phyloP scores from a whole-genome alignment of 768 basidiomycete genomes.

The Megacollybia marginata region DNA sequence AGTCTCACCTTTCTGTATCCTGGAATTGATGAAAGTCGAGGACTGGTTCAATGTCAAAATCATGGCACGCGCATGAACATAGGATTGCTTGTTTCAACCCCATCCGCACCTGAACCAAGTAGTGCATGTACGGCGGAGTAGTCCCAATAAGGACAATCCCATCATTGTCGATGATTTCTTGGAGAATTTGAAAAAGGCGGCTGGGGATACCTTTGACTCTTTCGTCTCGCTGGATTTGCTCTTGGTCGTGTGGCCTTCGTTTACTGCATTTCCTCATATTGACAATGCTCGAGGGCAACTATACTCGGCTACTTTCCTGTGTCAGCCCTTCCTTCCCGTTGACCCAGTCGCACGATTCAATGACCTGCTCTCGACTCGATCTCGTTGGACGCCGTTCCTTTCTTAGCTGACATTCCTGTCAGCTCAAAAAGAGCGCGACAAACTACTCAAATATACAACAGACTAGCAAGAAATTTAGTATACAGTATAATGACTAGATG shows the following conservation, averaged over 20 bases:
- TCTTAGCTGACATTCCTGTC: constrained; percentile 76
- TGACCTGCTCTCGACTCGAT: constrained; percentile 78
- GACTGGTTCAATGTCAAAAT: too few species aligned
- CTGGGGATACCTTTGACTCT: constrained; percentile 73
- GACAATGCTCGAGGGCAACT: constrained; percentile 60
- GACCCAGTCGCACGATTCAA: constrained; percentile 78
- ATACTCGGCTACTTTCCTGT: constrained; percentile 74
- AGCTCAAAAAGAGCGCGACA: constrained; percentile 84
- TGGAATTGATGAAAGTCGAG: too few species aligned
- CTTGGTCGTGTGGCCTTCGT: constrained; percentile 42
- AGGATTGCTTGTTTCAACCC: too few species aligned
- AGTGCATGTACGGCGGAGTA: too few species aligned
- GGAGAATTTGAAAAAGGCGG: constrained; percentile 58
- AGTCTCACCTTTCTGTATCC: too few species aligned
- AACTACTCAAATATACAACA: constrained; percentile 77
- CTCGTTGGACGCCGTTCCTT: constrained; percentile 79
- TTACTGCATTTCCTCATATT: neutral
- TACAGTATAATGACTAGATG: constrained; percentile 55
- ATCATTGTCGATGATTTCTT: constrained; percentile 52
- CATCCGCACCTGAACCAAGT: too few species aligned
- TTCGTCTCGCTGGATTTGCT: constrained; percentile 58
- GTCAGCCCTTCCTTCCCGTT: constrained; percentile 60
- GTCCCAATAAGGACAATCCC: constrained; percentile 64
- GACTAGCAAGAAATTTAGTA: constrained; percentile 67
- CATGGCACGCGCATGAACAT: too few species aligned